phyloP scores from a whole-genome alignment of 2,329 filamentous ascomycete genomes.

The Pseudogymnoascus sp. region DNA sequence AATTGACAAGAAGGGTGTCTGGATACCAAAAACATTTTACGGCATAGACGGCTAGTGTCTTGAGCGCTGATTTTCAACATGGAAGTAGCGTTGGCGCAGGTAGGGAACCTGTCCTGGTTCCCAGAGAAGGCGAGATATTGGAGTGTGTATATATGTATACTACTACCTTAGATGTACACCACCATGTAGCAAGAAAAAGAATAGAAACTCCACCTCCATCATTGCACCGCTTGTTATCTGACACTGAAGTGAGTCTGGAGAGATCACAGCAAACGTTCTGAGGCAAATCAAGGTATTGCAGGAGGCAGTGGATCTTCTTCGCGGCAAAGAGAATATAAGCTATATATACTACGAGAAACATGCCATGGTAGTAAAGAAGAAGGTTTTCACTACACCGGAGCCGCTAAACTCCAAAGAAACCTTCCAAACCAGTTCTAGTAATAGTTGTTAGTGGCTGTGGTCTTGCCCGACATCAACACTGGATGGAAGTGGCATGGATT shows the following conservation, averaged over 20 bases:
- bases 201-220: background rate
- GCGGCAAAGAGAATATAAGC: too few species aligned
- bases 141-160: conserved; percentile 7
- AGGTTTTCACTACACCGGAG: too few species aligned
- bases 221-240: background rate
- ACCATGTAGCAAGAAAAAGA: conserved; percentile 3
- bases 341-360: too few species aligned
- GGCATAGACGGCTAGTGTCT: background rate
- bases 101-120: background rate
- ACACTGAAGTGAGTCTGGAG: background rate
- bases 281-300: too few species aligned
- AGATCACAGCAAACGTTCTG: too few species aligned
- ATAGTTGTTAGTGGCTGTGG: too few species aligned
- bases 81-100: background rate
- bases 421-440: too few species aligned
- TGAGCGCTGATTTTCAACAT: background rate
- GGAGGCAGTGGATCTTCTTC: too few species aligned
- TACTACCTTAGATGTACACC: conserved; percentile 3
- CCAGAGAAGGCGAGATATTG: background rate
- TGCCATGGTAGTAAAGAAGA: too few species aligned
- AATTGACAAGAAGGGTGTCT: background rate
- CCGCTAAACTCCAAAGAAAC: too few species aligned
- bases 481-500: background rate
- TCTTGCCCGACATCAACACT: background rate
- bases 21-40: background rate